Percentiles rank a stretch among this genome's conserved stretches.
Evolutionary conservation across 495 filamentous ascomycete genomes (phyloP).

Genomic region (Penicillium riverlandense): DNA sequence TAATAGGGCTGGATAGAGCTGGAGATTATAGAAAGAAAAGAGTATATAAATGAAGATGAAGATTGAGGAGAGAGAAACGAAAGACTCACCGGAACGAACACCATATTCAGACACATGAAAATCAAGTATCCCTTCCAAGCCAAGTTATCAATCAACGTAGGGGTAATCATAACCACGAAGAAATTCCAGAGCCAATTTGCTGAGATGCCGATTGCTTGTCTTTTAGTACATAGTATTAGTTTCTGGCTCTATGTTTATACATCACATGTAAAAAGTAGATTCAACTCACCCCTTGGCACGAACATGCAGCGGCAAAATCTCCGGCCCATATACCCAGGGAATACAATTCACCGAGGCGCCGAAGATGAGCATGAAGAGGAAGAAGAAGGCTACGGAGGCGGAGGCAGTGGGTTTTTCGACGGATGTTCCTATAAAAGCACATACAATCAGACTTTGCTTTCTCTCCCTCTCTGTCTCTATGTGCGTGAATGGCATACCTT

Average conservation of each 20-base stretch:
- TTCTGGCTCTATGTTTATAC: too few relatives aligned
- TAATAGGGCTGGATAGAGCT: neutral
- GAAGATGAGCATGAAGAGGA: constrained; percentile 42
- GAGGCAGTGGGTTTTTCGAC: constrained; percentile 24
- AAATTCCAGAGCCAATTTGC: constrained; percentile 45
- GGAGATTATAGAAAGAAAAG: neutral
- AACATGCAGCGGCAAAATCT: constrained; percentile 36
- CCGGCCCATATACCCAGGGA: constrained; percentile 40
- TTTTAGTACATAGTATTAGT: neutral
- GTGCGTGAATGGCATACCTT: constrained; percentile 2
- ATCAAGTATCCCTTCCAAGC: constrained; percentile 54
- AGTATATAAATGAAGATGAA: constrained; percentile 4
- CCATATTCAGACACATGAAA: constrained; percentile 49
- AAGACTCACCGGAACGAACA: constrained; percentile 29
- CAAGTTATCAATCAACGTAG: constrained; percentile 41
- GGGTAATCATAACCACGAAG: constrained; percentile 53
- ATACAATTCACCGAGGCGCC: constrained; percentile 43
- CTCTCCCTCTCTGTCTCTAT: neutral
- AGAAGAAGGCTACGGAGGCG: constrained; percentile 36
- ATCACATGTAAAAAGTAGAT: too few relatives aligned
- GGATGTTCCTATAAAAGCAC: constrained; percentile 8
- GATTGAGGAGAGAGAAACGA: neutral
- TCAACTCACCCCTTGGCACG: constrained; percentile 30
- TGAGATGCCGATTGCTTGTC: constrained; percentile 25
- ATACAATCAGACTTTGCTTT: neutral